A percentile compares a stretch with the other conserved stretches of the same genome.
These are phyloP conservation scores for Lentinula guzmanii DNA, from an alignment of 768 basidiomycete genomes.

Conservation along the genomic window DNA sequence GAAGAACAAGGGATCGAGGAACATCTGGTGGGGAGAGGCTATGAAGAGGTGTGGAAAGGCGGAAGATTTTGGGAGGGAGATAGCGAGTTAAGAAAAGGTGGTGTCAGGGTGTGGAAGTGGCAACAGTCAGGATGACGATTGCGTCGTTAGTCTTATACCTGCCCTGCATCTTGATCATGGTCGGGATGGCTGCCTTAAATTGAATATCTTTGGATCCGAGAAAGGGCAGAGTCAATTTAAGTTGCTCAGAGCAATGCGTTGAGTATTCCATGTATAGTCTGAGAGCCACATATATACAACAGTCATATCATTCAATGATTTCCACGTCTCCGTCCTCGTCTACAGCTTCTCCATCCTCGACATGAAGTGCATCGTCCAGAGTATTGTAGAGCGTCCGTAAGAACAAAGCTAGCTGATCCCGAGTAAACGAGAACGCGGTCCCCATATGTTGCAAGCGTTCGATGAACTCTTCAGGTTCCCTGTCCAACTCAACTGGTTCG, in stretches of 20 bases:
- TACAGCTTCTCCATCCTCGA: conserved; percentile 18
- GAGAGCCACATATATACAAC: not conserved
- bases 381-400: conserved; percentile 53
- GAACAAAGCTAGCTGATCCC: conserved; percentile 63
- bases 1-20: conserved; percentile 39
- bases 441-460: conserved; percentile 55
- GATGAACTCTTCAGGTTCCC: conserved; percentile 51
- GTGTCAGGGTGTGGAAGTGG: conserved; percentile 66
- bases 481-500: conserved; percentile 57
- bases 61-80: conserved; percentile 79
- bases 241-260: no score
- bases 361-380: conserved; percentile 29
- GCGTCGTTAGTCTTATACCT: no score
- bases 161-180: no score
- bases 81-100: conserved; percentile 55
- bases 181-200: no score
- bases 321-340: conserved; percentile 15
- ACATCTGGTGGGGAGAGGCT: conserved; percentile 50
- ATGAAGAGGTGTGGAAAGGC: conserved; percentile 54
- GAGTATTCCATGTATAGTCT: not conserved
- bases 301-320: not conserved
- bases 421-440: conserved; percentile 61
- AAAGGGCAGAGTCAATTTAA: no score
- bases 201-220: no score
- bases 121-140: not conserved